Evolutionary conservation across 192 early-diverging fungal species (phyloP).

Genomic region (Pilaira anomala): DNA sequence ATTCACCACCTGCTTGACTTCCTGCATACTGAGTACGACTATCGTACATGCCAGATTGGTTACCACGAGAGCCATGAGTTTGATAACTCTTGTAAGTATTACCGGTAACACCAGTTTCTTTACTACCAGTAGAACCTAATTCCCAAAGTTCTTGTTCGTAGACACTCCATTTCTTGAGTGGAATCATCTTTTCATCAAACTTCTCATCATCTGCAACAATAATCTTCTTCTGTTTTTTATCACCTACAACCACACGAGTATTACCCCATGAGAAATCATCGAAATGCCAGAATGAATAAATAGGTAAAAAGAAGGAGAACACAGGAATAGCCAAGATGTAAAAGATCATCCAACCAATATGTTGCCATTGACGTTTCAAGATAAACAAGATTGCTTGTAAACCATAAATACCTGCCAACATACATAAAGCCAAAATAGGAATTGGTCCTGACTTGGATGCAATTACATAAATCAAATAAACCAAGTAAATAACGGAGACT

Average conservation of each 20-base stretch:
- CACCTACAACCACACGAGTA: conserved; percentile 80
- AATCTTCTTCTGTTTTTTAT: conserved; percentile 61
- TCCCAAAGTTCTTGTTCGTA: conserved; percentile 82
- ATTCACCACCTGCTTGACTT: conserved; percentile 33
- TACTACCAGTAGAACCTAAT: conserved; percentile 49
- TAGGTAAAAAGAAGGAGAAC: conserved; percentile 88
- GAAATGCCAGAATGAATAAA: conserved; percentile 98
- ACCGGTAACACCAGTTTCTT: conserved; percentile 45
- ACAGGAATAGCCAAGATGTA: conserved; percentile 89
- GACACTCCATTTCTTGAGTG: conserved; percentile 82
- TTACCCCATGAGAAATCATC: conserved; percentile 99
- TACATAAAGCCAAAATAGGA: conserved; percentile 81
- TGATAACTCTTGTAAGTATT: conserved; percentile 39
- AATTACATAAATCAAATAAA: conserved; percentile 73
- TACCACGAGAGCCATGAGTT: conserved; percentile 18
- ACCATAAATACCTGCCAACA: conserved; percentile 86
- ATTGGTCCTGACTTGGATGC: conserved; percentile 53
- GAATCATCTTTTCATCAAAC: conserved; percentile 85
- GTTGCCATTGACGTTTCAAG: conserved; percentile 64
- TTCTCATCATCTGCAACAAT: conserved; percentile 69
- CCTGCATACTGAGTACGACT: conserved; percentile 36
- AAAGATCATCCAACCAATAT: conserved; percentile 79
- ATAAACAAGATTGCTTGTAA: conserved; percentile 86
- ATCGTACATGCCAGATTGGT: conserved; percentile 24
- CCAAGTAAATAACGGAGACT: conserved; percentile 84